Evolutionary conservation across 2,329 filamentous ascomycete genomes (phyloP), one percentile per base, ranked within the genome.

Genomic region (Magnaporthiopsis rhizophila): DNA sequence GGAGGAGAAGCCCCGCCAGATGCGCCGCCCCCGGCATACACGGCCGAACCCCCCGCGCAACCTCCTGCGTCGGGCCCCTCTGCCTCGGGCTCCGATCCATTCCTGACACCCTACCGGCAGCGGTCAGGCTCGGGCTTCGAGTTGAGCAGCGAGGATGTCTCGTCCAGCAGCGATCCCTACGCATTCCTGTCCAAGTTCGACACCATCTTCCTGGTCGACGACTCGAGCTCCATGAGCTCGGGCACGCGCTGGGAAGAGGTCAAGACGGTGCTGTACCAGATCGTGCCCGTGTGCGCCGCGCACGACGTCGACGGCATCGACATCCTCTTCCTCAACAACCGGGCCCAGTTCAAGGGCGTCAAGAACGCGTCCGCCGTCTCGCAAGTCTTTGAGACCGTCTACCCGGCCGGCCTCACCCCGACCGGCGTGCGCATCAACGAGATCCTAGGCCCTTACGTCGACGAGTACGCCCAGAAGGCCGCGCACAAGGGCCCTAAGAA

Each of bases 191-290:
- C 77, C 58, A 81, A 81, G 21, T 97, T 97, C 73, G 92, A 98
- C 77, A 97, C 92, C 38, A 78, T 94, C 64, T 93, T 98, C 74
- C 77, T 98, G 1, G 91, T 98, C 72, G 94, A 98, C 73, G 94
- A 98, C 78, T 92, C 89, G n/a, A 86, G 86, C 6, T 93, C 89
- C 69, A 98, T 98, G 94, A 79, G 80, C 1, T 8, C 12, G 18
- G 91, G 89, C 21, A 72, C 78, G n/a, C 83, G 82, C 28, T 98
- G 94, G 94, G 75, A 78, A 15, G 90, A 97, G 74, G 90, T 91
- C 0, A 78, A 82, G 32, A 79, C 83, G 11, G 91, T 89, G 1
- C 83, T 98, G 2, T 77, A 82, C 38, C 81, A 86, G 61, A 92
- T 98, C 71, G 84, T 91, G 0, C 91, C 91, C 0, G 89, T 97